A percentile compares a stretch with the other conserved stretches of the same genome.
Conservation (phyloP, 257 asterid genomes). For the Solanum sejunctum region DNA sequence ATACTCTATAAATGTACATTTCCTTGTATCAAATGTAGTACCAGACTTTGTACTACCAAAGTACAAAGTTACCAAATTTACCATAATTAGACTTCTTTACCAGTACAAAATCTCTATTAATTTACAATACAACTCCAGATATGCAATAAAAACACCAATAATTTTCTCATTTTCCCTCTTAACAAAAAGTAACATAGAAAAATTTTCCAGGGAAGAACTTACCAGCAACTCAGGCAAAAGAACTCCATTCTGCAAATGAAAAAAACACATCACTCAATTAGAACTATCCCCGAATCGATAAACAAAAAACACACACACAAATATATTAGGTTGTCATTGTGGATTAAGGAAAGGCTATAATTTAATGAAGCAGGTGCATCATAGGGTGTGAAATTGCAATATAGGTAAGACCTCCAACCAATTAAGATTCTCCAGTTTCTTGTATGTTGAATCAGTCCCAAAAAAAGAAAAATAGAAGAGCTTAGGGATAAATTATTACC, state of each 20-base stretch:
- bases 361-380: background rate
- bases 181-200: background rate
- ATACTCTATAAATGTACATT: background rate
- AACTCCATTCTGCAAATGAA: slow-evolving; percentile 49
- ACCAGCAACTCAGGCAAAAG: slow-evolving; percentile 80
- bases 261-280: background rate
- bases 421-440: background rate
- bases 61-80: background rate
- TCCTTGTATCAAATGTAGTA: background rate
- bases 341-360: background rate
- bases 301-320: background rate
- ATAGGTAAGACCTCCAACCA: background rate
- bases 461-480: background rate
- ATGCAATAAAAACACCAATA: background rate
- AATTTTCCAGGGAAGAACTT: slow-evolving; percentile 5
- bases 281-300: background rate
- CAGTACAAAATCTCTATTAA: background rate
- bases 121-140: background rate
- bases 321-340: background rate
- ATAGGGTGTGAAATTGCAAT: background rate
- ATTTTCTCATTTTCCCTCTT: background rate
- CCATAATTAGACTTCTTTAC: background rate
- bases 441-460: background rate
- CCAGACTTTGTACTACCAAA: background rate
- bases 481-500: slow-evolving; percentile 9